Conservation (phyloP, 768 basidiomycete genomes). For the Rhodocollybia butyracea region DNA sequence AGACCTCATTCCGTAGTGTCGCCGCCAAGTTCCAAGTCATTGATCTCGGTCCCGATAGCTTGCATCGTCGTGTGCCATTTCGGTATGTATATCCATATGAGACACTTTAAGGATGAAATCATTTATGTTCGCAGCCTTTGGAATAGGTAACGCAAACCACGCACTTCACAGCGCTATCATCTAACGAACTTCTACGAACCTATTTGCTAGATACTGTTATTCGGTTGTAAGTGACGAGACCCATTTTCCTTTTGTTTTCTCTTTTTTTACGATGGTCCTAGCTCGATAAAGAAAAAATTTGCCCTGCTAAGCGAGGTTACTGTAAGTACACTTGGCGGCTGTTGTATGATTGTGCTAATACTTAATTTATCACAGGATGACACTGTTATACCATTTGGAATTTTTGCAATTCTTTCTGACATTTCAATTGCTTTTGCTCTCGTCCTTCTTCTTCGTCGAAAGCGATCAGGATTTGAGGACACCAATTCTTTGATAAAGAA, state of each 20-base stretch:
- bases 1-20: constrained; percentile 29
- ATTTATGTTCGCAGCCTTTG: constrained; percentile 28
- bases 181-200: background rate
- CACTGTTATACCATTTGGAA: constrained; percentile 41
- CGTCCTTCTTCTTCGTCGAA: constrained; percentile 40
- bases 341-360: background rate
- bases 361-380: constrained; percentile 19
- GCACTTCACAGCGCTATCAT: background rate
- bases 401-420: constrained; percentile 44
- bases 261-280: constrained; percentile 11
- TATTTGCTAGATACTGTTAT: constrained; percentile 30
- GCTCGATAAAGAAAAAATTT: constrained; percentile 37
- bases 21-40: constrained; percentile 21
- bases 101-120: too few relatives aligned
- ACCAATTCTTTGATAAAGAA: constrained; percentile 43
- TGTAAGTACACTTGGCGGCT: constrained; percentile 20
- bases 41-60: too few relatives aligned
- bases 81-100: too few relatives aligned
- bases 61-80: too few relatives aligned
- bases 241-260: background rate
- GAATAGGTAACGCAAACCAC: too few relatives aligned
- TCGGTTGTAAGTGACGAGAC: constrained; percentile 26
- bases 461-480: constrained; percentile 28
- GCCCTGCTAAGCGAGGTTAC: constrained; percentile 29
- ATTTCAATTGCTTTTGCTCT: constrained; percentile 43